These are phyloP conservation scores for Phialemoniopsis sp. DNA, from an alignment of 2,329 filamentous ascomycete genomes.

Conservation along the genomic window DNA sequence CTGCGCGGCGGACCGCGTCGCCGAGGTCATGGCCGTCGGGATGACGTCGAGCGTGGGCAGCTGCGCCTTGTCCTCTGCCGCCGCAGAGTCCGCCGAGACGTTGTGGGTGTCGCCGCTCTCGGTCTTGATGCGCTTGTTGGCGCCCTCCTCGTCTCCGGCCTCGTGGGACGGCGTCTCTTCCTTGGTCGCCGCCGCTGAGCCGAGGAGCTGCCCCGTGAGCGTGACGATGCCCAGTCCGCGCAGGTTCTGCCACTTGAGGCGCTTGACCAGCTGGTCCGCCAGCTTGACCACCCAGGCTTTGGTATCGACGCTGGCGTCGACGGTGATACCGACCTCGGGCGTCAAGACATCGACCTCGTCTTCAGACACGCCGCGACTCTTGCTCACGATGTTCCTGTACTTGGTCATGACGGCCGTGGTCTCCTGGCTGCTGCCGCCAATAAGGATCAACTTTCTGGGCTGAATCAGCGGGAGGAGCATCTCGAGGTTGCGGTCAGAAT, in stretches of 20 bases:
- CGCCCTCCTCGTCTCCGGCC: slow-evolving; percentile 38
- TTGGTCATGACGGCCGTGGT: slow-evolving; percentile 75
- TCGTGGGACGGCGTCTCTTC: slow-evolving; percentile 42
- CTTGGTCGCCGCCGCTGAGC: slow-evolving; percentile 32
- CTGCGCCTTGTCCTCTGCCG: slow-evolving; percentile 7
- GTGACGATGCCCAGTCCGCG: slow-evolving; percentile 87
- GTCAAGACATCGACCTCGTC: slow-evolving; percentile 72
- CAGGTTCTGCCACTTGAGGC: slow-evolving; percentile 91
- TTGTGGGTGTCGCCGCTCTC: slow-evolving; percentile 23
- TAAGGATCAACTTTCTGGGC: slow-evolving; percentile 90
- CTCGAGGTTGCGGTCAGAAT: slow-evolving; percentile 89
- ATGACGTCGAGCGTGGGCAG: slow-evolving; percentile 51
- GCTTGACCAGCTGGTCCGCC: slow-evolving; percentile 77
- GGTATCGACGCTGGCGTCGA: slow-evolving; percentile 94
- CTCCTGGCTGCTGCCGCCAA: slow-evolving; percentile 75
- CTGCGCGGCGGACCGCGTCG: slow-evolving; percentile 69
- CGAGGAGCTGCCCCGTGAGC: slow-evolving; percentile 68
- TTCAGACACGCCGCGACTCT: slow-evolving; percentile 33
- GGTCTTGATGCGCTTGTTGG: slow-evolving; percentile 46
- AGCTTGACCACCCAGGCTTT: slow-evolving; percentile 96
- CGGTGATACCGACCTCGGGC: slow-evolving; percentile 64
- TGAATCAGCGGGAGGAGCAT: slow-evolving; percentile 94
- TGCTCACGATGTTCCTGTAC: slow-evolving; percentile 65
- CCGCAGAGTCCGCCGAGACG: slow-evolving; percentile 12
- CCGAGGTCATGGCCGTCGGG: slow-evolving; percentile 59